These are phyloP conservation scores for Raffaelea ambrosiae DNA, from an alignment of 2,329 filamentous ascomycete species.

Conservation along the genomic window DNA sequence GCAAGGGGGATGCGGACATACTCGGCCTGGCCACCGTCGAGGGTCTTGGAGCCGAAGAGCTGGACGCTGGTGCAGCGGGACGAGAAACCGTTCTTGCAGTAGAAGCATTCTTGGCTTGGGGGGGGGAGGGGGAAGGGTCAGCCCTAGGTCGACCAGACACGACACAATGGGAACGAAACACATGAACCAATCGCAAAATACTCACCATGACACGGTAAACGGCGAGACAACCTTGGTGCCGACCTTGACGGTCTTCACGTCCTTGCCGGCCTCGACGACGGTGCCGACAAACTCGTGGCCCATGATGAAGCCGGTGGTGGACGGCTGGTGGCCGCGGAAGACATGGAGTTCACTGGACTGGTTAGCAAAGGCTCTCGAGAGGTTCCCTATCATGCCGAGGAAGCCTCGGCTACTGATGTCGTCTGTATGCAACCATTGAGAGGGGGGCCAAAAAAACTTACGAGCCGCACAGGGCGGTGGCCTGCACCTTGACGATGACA, in stretches of 20 bases:
- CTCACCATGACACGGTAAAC: conserved; percentile 72
- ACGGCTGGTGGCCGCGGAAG: conserved; percentile 72
- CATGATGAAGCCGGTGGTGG: conserved; percentile 56
- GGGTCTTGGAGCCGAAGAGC: conserved; percentile 59
- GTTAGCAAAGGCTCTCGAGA: too few relatives aligned
- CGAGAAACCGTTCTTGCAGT: conserved; percentile 68
- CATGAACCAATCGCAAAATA: too few relatives aligned
- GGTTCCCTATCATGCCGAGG: too few relatives aligned
- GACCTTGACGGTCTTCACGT: conserved; percentile 58
- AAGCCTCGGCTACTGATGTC: too few relatives aligned
- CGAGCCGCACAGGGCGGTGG: conserved; percentile 84
- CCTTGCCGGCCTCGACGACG: conserved; percentile 58
- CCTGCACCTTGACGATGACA: conserved; percentile 73
- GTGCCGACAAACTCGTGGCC: conserved; percentile 83
- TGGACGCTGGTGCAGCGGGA: conserved; percentile 64
- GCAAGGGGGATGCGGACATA: conserved; percentile 75
- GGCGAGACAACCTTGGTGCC: conserved; percentile 77
- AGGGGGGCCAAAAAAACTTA: conserved; percentile 32
- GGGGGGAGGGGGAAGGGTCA: neutral
- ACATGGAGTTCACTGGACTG: conserved; percentile 67
- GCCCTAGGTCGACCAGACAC: neutral
- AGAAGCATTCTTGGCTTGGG: conserved; percentile 64
- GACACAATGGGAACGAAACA: too few relatives aligned
- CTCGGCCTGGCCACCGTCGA: conserved; percentile 77
- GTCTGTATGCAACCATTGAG: too few relatives aligned